Percentiles rank a stretch among this genome's conserved stretches.
Conservation (phyloP, 805 yeast species). For the Pichia membranifaciens region DNA sequence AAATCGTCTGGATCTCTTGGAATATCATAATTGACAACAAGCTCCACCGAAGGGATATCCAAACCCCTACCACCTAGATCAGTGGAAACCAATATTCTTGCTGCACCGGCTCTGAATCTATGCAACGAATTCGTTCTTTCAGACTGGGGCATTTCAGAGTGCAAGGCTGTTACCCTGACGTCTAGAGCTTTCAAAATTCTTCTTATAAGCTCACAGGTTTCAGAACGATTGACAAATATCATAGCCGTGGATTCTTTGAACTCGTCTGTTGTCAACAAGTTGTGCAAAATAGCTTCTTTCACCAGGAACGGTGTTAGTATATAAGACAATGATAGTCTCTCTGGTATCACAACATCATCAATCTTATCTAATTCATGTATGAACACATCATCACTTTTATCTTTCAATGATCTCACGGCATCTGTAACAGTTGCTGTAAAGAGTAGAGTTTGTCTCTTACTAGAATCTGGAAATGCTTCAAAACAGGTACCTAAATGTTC, state of each 20-base stretch:
- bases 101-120: constrained; percentile 91
- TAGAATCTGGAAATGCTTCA: constrained; percentile 61
- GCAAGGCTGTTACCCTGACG: constrained; percentile 80
- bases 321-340: constrained; percentile 58
- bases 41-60: constrained; percentile 75
- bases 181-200: constrained; percentile 70
- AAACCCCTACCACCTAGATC: constrained; percentile 91
- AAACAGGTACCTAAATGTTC: constrained; percentile 72
- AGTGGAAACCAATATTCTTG: constrained; percentile 87
- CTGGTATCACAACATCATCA: constrained; percentile 76
- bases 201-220: constrained; percentile 81
- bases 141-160: constrained; percentile 89
- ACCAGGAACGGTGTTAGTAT: constrained; percentile 81
- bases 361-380: constrained; percentile 70
- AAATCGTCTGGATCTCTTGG: constrained; percentile 83
- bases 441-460: constrained; percentile 75
- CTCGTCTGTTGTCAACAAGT: constrained; percentile 55
- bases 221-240: constrained; percentile 86
- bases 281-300: constrained; percentile 80
- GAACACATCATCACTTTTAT: constrained; percentile 54
- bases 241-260: constrained; percentile 67
- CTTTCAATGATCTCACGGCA: constrained; percentile 75
- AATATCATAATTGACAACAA: constrained; percentile 71
- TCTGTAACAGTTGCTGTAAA: constrained; percentile 97
- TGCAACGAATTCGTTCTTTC: constrained; percentile 90